phyloP scores from a whole-genome alignment of 2,329 filamentous ascomycete species.

The Fusarium annulatum region DNA sequence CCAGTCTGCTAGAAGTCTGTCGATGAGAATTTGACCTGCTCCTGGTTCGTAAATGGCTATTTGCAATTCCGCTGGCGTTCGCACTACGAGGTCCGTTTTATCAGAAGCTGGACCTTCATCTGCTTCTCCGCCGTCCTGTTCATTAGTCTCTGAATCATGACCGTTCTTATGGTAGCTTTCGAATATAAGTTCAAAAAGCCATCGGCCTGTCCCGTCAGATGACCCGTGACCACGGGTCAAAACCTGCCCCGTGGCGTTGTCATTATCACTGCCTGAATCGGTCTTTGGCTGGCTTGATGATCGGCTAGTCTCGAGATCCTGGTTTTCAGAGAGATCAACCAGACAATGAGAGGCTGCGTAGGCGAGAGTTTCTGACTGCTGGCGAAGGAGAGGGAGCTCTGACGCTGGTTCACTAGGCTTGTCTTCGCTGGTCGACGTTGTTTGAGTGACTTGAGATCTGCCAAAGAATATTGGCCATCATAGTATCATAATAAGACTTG shows the following conservation, averaged over 20 bases:
- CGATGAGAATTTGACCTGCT: not conserved
- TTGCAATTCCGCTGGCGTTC: not conserved
- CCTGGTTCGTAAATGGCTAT: not conserved
- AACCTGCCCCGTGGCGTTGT: rapidly evolving
- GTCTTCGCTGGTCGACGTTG: rapidly evolving
- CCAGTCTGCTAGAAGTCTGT: not conserved
- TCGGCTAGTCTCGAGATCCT: rapidly evolving
- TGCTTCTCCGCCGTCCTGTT: rapidly evolving
- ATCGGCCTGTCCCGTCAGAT: not conserved
- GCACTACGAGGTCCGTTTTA: rapidly evolving
- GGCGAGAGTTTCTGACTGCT: not conserved
- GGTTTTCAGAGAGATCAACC: not conserved
- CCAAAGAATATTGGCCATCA: rapidly evolving
- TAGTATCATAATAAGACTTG: rapidly evolving
- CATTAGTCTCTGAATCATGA: not conserved
- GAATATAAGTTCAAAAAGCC: not conserved
- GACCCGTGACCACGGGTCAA: rapidly evolving
- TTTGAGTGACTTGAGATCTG: not conserved
- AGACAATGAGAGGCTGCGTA: not conserved
- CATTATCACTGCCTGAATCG: not conserved
- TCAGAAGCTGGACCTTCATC: rapidly evolving
- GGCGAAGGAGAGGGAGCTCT: not conserved
- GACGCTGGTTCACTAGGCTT: not conserved
- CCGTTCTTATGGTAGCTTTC: rapidly evolving
- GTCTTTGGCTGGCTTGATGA: rapidly evolving